A percentile compares a stretch with the other conserved stretches of the same genome.
Evolutionary conservation across 495 filamentous ascomycete genomes (phyloP).

Genomic region (Hyaloscypha variabilis): DNA sequence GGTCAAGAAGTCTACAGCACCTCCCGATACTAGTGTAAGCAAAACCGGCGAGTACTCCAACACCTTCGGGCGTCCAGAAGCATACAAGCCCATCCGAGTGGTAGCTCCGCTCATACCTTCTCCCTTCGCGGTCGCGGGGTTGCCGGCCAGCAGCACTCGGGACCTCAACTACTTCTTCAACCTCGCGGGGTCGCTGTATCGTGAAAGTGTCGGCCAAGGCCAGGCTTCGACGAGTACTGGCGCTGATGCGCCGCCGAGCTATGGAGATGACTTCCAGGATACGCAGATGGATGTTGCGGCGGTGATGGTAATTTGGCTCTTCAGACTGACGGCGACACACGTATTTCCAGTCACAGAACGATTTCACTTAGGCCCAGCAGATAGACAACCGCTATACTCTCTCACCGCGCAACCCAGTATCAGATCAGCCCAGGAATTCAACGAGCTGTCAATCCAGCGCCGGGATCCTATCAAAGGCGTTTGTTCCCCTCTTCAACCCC

Average conservation of each 20-base stretch:
- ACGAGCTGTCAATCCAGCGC: conserved; percentile 12
- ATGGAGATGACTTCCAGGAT: conserved; percentile 13
- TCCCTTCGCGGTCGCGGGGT: neutral
- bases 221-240: neutral
- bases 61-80: neutral
- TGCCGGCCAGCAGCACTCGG: conserved; percentile 6
- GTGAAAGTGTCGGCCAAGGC: neutral
- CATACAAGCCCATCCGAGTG: conserved; percentile 13
- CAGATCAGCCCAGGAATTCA: conserved; percentile 11
- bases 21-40: neutral
- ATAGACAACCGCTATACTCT: conserved; percentile 13
- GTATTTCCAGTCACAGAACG: conserved; percentile 12
- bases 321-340: conserved; percentile 4
- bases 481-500: neutral
- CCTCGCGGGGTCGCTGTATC: conserved; percentile 5
- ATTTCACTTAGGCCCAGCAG: neutral
- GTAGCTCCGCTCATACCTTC: neutral
- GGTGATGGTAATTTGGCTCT: conserved; percentile 12
- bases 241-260: neutral
- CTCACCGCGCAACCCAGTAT: conserved; percentile 11
- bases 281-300: conserved; percentile 6
- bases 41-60: neutral
- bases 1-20: neutral
- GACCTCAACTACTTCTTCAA: conserved; percentile 21
- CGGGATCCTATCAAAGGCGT: conserved; percentile 10